Conservation (phyloP, 2,329 filamentous ascomycete species). For the Alternaria triticina region DNA sequence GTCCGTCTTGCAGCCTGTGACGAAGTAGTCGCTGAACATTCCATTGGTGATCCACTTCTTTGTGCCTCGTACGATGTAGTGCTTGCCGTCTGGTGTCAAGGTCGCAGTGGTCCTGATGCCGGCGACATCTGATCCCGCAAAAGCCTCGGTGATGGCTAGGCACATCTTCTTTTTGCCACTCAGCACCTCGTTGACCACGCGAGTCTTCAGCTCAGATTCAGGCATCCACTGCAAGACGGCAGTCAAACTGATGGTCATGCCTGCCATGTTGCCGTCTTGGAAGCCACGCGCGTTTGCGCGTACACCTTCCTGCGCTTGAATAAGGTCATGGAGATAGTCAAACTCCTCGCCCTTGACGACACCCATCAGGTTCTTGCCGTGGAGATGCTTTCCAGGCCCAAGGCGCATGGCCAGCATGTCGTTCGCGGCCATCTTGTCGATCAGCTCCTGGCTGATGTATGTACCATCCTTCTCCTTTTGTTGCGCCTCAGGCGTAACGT, state of each 20-base stretch:
- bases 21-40: conserved; percentile 82
- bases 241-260: conserved; percentile 82
- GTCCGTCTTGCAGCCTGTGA: conserved; percentile 77
- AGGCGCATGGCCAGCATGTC: conserved; percentile 82
- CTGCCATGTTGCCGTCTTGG: conserved; percentile 85
- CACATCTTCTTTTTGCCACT: conserved; percentile 87
- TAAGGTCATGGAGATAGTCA: conserved; percentile 85
- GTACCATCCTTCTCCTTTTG: conserved; percentile 77
- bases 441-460: conserved; percentile 72
- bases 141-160: conserved; percentile 86
- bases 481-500: conserved; percentile 76
- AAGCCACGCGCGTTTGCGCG: conserved; percentile 78
- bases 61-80: conserved; percentile 69
- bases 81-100: conserved; percentile 48
- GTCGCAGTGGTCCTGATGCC: conserved; percentile 76
- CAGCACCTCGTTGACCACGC: conserved; percentile 74
- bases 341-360: conserved; percentile 80
- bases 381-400: conserved; percentile 81
- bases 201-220: conserved; percentile 69
- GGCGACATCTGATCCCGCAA: conserved; percentile 83
- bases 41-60: conserved; percentile 92
- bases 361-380: conserved; percentile 71
- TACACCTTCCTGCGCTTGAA: conserved; percentile 75
- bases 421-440: conserved; percentile 76
- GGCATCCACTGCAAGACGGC: conserved; percentile 80